Percentiles rank a stretch among this genome's conserved stretches.
Conservation (phyloP, 441 rosid genomes). For the Pelargonium myrrhifolium region DNA sequence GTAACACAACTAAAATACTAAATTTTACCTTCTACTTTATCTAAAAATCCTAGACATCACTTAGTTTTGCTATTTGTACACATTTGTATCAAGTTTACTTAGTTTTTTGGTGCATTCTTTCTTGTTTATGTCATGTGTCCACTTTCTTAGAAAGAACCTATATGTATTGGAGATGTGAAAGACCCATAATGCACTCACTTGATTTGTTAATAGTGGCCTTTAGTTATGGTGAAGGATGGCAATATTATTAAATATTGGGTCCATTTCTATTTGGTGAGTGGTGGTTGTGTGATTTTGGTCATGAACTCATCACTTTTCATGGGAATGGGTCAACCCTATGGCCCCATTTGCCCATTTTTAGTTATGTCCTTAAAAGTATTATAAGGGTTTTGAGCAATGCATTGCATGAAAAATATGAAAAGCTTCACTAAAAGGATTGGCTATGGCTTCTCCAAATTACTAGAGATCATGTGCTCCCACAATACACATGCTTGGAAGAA, state of each 20-base stretch:
- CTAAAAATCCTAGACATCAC: too few relatives aligned
- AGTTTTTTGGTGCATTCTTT: too few relatives aligned
- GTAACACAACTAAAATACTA: too few relatives aligned
- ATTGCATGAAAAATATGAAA: not conserved
- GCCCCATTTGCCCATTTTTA: not conserved
- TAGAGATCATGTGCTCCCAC: not conserved
- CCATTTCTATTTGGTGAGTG: not conserved
- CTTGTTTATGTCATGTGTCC: too few relatives aligned
- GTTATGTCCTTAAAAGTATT: not conserved
- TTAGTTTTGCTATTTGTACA: too few relatives aligned
- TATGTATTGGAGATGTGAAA: too few relatives aligned
- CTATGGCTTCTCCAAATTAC: conserved; percentile 10
- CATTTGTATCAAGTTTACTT: too few relatives aligned
- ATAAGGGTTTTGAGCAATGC: not conserved
- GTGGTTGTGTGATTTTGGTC: not conserved
- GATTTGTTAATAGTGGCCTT: too few relatives aligned
- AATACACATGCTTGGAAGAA: conserved; percentile 8
- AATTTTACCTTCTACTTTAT: too few relatives aligned
- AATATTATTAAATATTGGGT: not conserved
- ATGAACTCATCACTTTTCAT: not conserved
- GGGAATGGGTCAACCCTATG: not conserved
- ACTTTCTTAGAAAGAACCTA: too few relatives aligned
- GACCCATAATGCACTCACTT: too few relatives aligned
- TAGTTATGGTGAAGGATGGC: not conserved
- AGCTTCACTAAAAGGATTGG: conserved; percentile 9